Conservation (phyloP, 2,329 filamentous ascomycete species). For the Colletotrichum phormii region DNA sequence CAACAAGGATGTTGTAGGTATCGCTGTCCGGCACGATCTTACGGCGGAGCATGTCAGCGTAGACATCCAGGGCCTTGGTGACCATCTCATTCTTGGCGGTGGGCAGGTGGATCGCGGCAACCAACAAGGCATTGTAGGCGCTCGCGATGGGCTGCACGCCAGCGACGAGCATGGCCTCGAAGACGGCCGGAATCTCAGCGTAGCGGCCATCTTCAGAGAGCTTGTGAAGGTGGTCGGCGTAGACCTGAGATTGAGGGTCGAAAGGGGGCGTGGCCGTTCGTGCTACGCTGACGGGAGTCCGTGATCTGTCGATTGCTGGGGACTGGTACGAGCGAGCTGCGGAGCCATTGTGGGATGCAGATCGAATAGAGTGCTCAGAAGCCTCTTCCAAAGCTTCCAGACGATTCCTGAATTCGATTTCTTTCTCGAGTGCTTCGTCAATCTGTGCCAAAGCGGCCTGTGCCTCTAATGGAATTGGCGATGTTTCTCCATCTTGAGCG, state of each 20-base stretch:
- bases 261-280: constrained; percentile 71
- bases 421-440: constrained; percentile 84
- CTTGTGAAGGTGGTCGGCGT: constrained; percentile 82
- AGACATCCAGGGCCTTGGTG: constrained; percentile 92
- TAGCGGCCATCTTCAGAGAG: constrained; percentile 80
- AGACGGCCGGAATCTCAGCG: constrained; percentile 89
- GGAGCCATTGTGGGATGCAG: constrained; percentile 50
- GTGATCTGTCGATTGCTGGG: constrained; percentile 54
- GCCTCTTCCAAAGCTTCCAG: constrained; percentile 58
- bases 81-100: constrained; percentile 84
- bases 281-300: constrained; percentile 58
- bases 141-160: constrained; percentile 83
- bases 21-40: constrained; percentile 83
- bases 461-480: constrained; percentile 56
- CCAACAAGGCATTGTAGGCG: constrained; percentile 92
- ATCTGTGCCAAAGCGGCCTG: constrained; percentile 80
- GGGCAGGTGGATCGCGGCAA: constrained; percentile 86
- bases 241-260: constrained; percentile 74
- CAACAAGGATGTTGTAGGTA: constrained; percentile 90
- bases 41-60: constrained; percentile 93
- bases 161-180: constrained; percentile 88
- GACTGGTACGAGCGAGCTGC: constrained; percentile 50
- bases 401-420: constrained; percentile 70
- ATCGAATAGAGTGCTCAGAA: constrained; percentile 51
- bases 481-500: constrained; percentile 49